phyloP scores from a whole-genome alignment of 148 eudicot species.

The Gaultheria prostrata region DNA sequence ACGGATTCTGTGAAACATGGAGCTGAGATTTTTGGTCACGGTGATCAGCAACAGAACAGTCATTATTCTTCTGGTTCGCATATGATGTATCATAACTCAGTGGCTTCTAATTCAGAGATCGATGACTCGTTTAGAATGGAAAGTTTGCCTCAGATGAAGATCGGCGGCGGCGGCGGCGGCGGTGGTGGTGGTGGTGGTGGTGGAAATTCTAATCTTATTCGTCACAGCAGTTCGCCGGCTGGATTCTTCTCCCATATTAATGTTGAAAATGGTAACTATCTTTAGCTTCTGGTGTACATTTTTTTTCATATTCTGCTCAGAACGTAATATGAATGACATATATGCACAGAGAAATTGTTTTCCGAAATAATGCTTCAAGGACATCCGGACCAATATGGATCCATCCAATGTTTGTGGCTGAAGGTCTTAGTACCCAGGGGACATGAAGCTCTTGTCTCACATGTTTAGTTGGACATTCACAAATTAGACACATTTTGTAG shows the following conservation, averaged over 20 bases:
- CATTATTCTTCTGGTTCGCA: constrained; percentile 37
- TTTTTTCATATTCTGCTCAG: too few species aligned
- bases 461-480: neutral
- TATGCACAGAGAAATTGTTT: neutral
- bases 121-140: constrained; percentile 18
- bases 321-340: neutral
- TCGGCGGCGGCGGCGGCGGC: constrained; percentile 20
- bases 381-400: too few species aligned
- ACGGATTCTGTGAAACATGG: constrained; percentile 45
- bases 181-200: constrained; percentile 21
- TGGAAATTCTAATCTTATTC: constrained; percentile 51
- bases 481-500: neutral
- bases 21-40: constrained; percentile 23
- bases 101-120: constrained; percentile 27
- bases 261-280: constrained; percentile 51
- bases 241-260: constrained; percentile 59
- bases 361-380: neutral
- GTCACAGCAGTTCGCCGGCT: constrained; percentile 90
- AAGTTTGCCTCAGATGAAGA: constrained; percentile 38
- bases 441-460: neutral
- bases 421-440: neutral
- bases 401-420: too few species aligned
- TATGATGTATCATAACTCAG: constrained; percentile 35
- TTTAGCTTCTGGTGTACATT: neutral
- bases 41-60: constrained; percentile 26